These are phyloP conservation scores for Aspergillus pseudoglaucus DNA, from an alignment of 2,329 filamentous ascomycete genomes.

Conservation along the genomic window DNA sequence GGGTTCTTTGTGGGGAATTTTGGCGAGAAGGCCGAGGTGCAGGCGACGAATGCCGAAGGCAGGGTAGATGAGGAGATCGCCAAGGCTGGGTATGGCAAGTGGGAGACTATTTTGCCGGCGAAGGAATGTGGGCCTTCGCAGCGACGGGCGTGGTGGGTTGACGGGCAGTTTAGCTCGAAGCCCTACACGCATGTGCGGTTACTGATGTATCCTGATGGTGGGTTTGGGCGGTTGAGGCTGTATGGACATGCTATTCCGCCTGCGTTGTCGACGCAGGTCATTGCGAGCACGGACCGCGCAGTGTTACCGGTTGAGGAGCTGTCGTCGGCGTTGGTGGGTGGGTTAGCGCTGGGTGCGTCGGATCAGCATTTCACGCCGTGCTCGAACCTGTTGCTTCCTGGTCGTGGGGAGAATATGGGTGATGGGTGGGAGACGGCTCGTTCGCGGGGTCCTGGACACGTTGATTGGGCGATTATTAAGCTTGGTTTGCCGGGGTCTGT, in stretches of 20 bases:
- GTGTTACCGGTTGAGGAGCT: slow-evolving; percentile 27
- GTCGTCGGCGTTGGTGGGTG: slow-evolving; percentile 36
- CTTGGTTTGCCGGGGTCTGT: slow-evolving; percentile 35
- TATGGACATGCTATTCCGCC: slow-evolving; percentile 39
- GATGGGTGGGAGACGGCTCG: slow-evolving; percentile 41
- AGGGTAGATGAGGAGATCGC: slow-evolving; percentile 22
- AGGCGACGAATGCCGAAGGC: slow-evolving; percentile 25
- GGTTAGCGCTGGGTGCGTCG: slow-evolving; percentile 33
- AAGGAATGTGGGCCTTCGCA: slow-evolving; percentile 36
- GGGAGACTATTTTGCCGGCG: slow-evolving; percentile 34
- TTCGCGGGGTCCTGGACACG: slow-evolving; percentile 32
- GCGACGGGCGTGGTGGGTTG: slow-evolving; percentile 37
- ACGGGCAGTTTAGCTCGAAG: slow-evolving; percentile 16
- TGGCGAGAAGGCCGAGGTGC: slow-evolving; percentile 36
- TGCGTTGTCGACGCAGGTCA: slow-evolving; percentile 8
- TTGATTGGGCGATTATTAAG: slow-evolving; percentile 37
- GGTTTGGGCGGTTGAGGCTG: slow-evolving; percentile 37
- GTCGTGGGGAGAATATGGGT: slow-evolving; percentile 40
- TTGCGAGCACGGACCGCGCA: slow-evolving; percentile 2
- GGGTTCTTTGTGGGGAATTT: slow-evolving; percentile 42
- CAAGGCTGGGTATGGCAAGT: slow-evolving; percentile 27
- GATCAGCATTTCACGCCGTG: slow-evolving; percentile 38
- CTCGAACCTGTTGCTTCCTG: slow-evolving; percentile 36
- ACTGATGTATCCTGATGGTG: slow-evolving; percentile 42
- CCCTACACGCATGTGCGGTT: slow-evolving; percentile 39